Evolutionary conservation across 2,329 filamentous ascomycete species (phyloP).

Genomic region (Cercospora citrullina): DNA sequence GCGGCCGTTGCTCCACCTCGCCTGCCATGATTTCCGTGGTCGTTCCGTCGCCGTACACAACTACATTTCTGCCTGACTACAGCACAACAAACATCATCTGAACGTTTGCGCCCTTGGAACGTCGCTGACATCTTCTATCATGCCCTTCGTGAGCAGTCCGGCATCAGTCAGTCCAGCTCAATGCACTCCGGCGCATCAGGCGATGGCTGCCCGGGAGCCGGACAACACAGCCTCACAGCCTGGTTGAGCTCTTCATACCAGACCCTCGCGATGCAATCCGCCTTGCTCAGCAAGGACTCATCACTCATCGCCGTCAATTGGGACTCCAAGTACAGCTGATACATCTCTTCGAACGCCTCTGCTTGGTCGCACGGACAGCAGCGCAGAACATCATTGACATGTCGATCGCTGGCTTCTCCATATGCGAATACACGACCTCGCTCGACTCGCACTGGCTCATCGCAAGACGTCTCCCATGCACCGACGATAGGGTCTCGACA

Average conservation of each 20-base stretch:
- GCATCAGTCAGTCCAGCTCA: neutral
- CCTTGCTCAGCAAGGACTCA: neutral
- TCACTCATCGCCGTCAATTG: neutral
- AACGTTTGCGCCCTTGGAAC: neutral
- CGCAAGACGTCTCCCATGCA: neutral
- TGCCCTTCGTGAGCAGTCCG: neutral
- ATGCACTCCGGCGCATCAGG: conserved; percentile 4
- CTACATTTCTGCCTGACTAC: neutral
- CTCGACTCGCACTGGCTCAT: neutral
- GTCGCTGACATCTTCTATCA: neutral
- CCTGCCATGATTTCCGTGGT: neutral
- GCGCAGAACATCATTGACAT: neutral
- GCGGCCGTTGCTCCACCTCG: neutral
- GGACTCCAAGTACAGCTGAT: neutral
- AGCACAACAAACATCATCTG: neutral
- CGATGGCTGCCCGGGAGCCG: neutral
- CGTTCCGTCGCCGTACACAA: neutral
- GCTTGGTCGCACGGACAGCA: conserved; percentile 4
- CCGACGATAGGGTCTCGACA: neutral
- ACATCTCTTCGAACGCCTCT: conserved; percentile 1
- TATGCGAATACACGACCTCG: neutral
- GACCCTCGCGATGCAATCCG: neutral
- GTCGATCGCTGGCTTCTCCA: neutral
- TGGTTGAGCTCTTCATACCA: conserved; percentile 4
- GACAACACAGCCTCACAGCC: neutral